Percentiles rank a stretch among this genome's conserved stretches.
phyloP scores from a whole-genome alignment of 148 eudicot genomes.

The Vaccinium corymbosum region DNA sequence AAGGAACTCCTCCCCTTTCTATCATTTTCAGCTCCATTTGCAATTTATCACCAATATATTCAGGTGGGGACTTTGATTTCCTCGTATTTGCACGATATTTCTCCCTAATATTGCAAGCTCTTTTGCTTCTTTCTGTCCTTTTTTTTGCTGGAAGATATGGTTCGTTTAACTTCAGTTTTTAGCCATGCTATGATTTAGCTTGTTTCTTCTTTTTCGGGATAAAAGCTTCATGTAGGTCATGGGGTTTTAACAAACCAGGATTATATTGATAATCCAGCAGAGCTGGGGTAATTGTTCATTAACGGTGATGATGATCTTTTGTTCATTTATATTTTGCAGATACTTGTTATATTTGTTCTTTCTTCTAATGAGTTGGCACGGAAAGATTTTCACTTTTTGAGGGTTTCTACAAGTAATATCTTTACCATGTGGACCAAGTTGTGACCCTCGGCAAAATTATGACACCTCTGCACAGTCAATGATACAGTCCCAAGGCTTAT shows the following conservation, averaged over 20 bases:
- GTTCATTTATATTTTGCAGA: background rate
- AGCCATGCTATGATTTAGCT: background rate
- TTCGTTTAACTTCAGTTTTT: background rate
- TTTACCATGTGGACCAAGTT: background rate
- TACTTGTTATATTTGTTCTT: background rate
- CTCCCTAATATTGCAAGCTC: background rate
- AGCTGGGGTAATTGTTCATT: background rate
- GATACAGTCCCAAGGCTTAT: background rate
- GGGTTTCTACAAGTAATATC: background rate
- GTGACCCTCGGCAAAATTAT: background rate
- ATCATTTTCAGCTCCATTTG: constrained; percentile 85
- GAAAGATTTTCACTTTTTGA: background rate
- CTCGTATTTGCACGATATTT: background rate
- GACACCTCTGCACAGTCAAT: background rate
- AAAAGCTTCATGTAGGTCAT: background rate
- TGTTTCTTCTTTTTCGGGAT: background rate
- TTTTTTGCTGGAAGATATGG: background rate
- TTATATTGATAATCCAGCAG: background rate
- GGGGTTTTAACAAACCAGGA: background rate
- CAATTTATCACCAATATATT: constrained; percentile 81
- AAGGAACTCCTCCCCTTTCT: constrained; percentile 78
- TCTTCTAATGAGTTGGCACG: background rate
- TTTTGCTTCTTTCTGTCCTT: background rate
- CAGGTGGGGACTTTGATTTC: constrained; percentile 43
- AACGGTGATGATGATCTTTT: background rate